Evolutionary conservation across 768 basidiomycete species (phyloP), one percentile per base, ranked within the genome.

Genomic region (Holtermannia corniformis): DNA sequence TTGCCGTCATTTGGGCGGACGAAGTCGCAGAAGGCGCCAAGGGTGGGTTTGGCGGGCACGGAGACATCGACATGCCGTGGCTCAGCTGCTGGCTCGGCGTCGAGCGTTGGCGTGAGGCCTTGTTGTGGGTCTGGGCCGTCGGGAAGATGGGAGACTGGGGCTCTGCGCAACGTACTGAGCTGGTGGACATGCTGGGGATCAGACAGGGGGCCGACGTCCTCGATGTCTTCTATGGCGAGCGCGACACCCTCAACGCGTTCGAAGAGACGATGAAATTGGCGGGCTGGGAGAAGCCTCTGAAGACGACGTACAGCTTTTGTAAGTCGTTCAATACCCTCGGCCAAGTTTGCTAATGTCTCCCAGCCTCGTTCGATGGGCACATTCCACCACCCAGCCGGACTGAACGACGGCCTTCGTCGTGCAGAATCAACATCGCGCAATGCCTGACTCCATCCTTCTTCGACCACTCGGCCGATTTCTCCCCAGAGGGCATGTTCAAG

Each of bases 281-380:
- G 4, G 56, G 46, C 12, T 67, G 65, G 63, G 51, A 60, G 12
- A 48, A 46, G 24, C 64, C 69, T 5, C 42, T 52, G 32, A 51
- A 56, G 1, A 61, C 63, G 0, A 46, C 42, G 10, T 68, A 67
- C 46, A 19, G 41, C n/a, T 64, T 64, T 46, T 64, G 62, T 62
- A 43, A 56, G 62, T 60, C 24, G 1, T 51, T 10, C 37, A 32
- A 41, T 37, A 26, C 21, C 22, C 19, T 25, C 16, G 28, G 28
- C 37, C 47, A 41, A 41, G 20, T 47, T 44, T 44, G 24, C 23
- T 21, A 45, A 44, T 44, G 49, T 55, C 28, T 51, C 47, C 1
- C 43, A 69, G 67, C 70, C 4, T 70, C 68, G 0, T 49, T 72
- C 25, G 70, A 72, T 44, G 70, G 70, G 3, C 68, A 66, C 43